Evolutionary conservation across 2,329 filamentous ascomycete species (phyloP), one percentile per base, ranked within the genome.

Genomic region (Aspergillus sp.): DNA sequence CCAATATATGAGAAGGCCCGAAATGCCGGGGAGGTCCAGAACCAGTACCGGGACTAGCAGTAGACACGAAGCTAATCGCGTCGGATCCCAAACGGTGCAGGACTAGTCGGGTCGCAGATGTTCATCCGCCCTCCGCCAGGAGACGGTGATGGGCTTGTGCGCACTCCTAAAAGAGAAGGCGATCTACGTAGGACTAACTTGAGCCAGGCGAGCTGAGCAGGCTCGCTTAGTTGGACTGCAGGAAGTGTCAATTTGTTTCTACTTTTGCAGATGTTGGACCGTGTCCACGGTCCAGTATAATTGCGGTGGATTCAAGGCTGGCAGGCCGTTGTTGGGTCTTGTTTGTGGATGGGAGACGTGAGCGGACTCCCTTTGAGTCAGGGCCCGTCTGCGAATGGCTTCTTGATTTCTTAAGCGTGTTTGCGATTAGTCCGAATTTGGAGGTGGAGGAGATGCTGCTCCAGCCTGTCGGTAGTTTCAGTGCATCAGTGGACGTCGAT

Each of bases 21-120:
- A 49, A 49, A 49, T 49, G 45, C 47, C 47, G 47, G 47, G 47
- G 47, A 50, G n/a, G 25, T 30, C 47, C 23, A 50, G 21, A 49
- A 49, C 25, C 45, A 49, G 23, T 28, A n/a, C 45, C 45, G 47
- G 23, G 47, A 13, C 47, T 32, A 17, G 23, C 47, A 50, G 47
- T 50, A 12, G 28, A 30, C 47, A 30, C 25, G 47, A 50, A 50
- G 47, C 47, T 50, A 50, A 50, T 50, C 47, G 47, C 25, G 47
- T 50, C 8, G 25, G 25, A 32, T 28, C 17, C 25, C 23, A 50
- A 45, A 50, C 25, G 23, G 47, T 7, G 13, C 25, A 17, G n/a
- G 9, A 10, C 25, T 9, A 30, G 25, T n/a, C 47, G 25, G 47
- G 23, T 30, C 47, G 25, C 47, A 50, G 47, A 28, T 30, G 47